Base-by-base conservation (phyloP, 805 yeast species). In the Candida piceae region DNA sequence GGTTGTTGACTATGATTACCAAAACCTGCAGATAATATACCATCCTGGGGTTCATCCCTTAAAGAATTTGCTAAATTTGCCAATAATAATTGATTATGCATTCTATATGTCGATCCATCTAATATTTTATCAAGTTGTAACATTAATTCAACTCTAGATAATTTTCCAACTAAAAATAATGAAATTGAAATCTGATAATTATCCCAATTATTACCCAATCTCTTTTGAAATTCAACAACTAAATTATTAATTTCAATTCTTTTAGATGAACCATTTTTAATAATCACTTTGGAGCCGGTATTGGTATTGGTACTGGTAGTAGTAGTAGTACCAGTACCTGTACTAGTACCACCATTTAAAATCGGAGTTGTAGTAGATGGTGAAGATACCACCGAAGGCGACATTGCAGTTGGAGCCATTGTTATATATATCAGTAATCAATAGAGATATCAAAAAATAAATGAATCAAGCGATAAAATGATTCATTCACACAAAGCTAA, bases 61-160 rank as follows among this genome's bases (percentile, higher is more conserved):
- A 86, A 66, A 5, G 96, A 75, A 59, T 89, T 90, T 17, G 96
- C 88, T 45, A 89, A 67, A 53, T 86, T 82, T 12, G 94, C 78
- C 38, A 90, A 66, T 30, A 90, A 62, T 31, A 90, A 67, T 54
- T 84, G 87, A 62, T 90, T 90, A 62, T 93, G 98, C 66, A 80
- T 72, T 38, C 78, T 67, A 26, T 75, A 55, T 34, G 78, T 65
- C 16, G 63, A 61, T 19, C 56, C 58, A 35, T 68, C 71, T 35
- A 88, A 65, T 19, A 84, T 65, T n/a, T 72, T 72, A 30, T 67
- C 66, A 22, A 86, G 67, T 32, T 69, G 78, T 11, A 67, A 63
- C 42, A 77, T 75, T 38, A 90, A 67, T 59, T 90, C 98, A 16
- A 61, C 58, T 33, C 96, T 70, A 9, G 95, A 82, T 15, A 88